Base-by-base conservation (phyloP, 2,329 filamentous ascomycete genomes). In the Claviceps purpurea region DNA sequence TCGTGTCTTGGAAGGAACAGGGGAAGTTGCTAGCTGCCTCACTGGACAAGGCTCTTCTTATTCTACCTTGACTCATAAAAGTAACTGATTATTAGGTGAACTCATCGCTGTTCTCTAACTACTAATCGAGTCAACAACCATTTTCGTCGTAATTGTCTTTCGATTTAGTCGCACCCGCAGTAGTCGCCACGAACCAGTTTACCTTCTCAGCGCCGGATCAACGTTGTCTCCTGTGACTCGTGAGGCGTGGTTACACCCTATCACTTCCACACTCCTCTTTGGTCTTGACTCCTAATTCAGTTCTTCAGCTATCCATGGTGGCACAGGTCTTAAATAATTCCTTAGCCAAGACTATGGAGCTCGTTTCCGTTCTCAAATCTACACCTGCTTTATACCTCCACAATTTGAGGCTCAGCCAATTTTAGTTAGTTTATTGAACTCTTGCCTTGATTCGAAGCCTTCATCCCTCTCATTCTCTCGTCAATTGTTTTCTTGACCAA, bases 221-320 rank as follows among this genome's bases (percentile, higher is more conserved):
- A 30, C 30, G 30, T 30, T 11, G 30, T 30, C 30, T 30, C 30
- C 2, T 11, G 30, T 30, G 30, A 30, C 26, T 30, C 8, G 26
- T 30, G 26, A 70, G 73, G 78, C 65, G 78, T 75, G 71, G 65
- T 56, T 65, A 63, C 63, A 60, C 57, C 62, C 75, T 79, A 79
- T 79, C 75, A 78, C 65, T 64, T 65, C 62, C 49, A 47, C 45
- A 53, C 53, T 49, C 56, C 45, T 58, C 58, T 57, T 24, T 30
- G 10, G 30, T 11, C 30, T 26, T 43, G 41, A 34, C 18, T 55
- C 54, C 51, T 50, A 53, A 50, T 53, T 51, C 50, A 43, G 53
- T 53, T 53, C 53, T 57, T 43, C 26, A 51, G 49, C 52, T 37
- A 49, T 42, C 47, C 14, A 46, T 46, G 6, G 34, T 16, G 46